Evolutionary conservation across 2,329 filamentous ascomycete species (phyloP).

Genomic region (Pyrenochaeta sp.): DNA sequence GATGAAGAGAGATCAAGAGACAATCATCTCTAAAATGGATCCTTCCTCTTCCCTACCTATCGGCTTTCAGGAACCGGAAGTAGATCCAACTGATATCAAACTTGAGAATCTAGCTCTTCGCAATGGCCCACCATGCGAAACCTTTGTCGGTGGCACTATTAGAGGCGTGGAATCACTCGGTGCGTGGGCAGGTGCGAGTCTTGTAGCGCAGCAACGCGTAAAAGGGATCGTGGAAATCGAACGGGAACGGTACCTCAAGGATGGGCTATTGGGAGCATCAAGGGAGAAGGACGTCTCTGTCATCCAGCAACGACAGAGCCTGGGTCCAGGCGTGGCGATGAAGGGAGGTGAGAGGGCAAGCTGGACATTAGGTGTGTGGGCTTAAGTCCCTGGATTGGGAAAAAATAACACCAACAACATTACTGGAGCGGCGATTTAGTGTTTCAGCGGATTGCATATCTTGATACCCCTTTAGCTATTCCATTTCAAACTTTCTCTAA

Average conservation of each 20-base stretch:
- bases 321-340: conserved; percentile 60
- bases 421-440: conserved; percentile 1
- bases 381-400: conserved; percentile 17
- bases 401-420: background rate
- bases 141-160: conserved; percentile 64
- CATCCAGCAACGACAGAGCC: conserved; percentile 68
- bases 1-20: conserved; percentile 32
- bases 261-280: conserved; percentile 70
- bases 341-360: conserved; percentile 46
- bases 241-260: conserved; percentile 73
- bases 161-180: conserved; percentile 75
- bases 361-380: conserved; percentile 52
- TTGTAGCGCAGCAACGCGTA: conserved; percentile 73
- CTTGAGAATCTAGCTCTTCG: conserved; percentile 60
- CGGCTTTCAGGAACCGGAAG: conserved; percentile 58
- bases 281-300: conserved; percentile 67
- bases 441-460: background rate
- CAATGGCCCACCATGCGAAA: conserved; percentile 47
- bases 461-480: conserved; percentile 14
- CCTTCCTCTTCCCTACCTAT: conserved; percentile 32
- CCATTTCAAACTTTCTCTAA: no score
- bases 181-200: conserved; percentile 76
- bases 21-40: conserved; percentile 3
- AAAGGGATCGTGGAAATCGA: conserved; percentile 75
- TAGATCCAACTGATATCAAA: conserved; percentile 67